Evolutionary conservation across 2,329 filamentous ascomycete genomes (phyloP).

Genomic region (Ophiocordyceps camponoti-floridani): DNA sequence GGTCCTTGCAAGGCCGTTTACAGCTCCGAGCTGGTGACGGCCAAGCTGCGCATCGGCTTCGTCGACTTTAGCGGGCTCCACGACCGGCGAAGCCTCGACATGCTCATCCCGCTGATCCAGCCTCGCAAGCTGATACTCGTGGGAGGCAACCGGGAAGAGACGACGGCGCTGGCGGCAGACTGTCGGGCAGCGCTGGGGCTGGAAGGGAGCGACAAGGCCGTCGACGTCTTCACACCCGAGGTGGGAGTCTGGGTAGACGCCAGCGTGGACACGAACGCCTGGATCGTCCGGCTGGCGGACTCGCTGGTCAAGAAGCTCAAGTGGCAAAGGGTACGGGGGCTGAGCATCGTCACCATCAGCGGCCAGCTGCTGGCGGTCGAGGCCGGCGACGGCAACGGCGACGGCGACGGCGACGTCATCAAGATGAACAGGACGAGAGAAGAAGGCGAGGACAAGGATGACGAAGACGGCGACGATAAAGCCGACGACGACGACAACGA

Average conservation of each 20-base stretch:
- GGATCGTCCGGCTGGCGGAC: slow-evolving; percentile 83
- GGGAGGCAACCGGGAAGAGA: slow-evolving; percentile 64
- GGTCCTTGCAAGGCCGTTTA: slow-evolving; percentile 65
- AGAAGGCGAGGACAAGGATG: neutral
- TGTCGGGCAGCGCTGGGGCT: slow-evolving; percentile 50
- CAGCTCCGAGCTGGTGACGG: slow-evolving; percentile 40
- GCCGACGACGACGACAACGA: slow-evolving; percentile 14
- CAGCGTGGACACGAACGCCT: slow-evolving; percentile 93
- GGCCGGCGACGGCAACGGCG: too few species aligned
- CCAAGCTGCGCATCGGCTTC: slow-evolving; percentile 64
- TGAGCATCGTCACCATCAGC: slow-evolving; percentile 86
- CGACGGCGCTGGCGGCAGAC: slow-evolving; percentile 57
- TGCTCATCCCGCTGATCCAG: slow-evolving; percentile 85
- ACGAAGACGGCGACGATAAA: neutral
- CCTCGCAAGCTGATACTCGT: slow-evolving; percentile 91
- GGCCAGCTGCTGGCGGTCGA: slow-evolving; percentile 36
- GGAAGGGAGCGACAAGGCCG: slow-evolving; percentile 26
- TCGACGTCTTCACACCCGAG: slow-evolving; percentile 66
- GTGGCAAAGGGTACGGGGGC: slow-evolving; percentile 84
- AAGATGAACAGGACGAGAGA: neutral
- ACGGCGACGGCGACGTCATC: neutral
- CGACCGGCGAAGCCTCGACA: slow-evolving; percentile 83
- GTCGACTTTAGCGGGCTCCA: slow-evolving; percentile 87
- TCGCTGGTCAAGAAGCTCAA: slow-evolving; percentile 69
- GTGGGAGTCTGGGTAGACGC: slow-evolving; percentile 66